Base-by-base conservation (phyloP, 768 basidiomycete genomes). In the Mycena galopus region DNA sequence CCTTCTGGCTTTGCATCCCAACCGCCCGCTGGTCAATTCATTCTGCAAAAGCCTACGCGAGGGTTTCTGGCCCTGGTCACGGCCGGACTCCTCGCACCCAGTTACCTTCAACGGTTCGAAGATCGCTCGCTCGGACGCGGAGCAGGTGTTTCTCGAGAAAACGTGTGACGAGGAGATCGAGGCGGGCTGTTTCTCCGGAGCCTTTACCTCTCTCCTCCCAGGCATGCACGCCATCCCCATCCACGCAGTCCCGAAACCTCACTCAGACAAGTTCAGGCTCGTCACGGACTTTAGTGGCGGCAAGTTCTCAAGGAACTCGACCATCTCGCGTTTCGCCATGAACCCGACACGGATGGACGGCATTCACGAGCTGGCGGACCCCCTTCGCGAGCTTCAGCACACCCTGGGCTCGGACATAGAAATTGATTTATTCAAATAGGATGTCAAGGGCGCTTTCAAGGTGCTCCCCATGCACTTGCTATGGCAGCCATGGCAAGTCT, bases 41-140 rank as follows among this genome's bases (percentile, higher is more conserved):
- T 80, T 85, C 0, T 72, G 74, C 11, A 5, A 29, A 0, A 78
- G 81, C 0, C 69, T 87, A 0, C 58, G 73, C 0, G 66, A 83
- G 0, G 86, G 86, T 2, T 86, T 87, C 65, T 87, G 84, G 85
- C 86, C 85, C 0, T 83, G 65, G 59, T 79, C 0, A 63, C 79
- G 2, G n/a, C n/a, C n/a, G n/a, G n/a, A n/a, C n/a, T n/a, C n/a
- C n/a, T n/a, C n/a, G n/a, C n/a, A n/a, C n/a, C 80, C 77, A 8
- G 42, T 42, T 1, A 76, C 69, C 0, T 56, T 67, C 8, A 78
- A 82, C 51, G 67, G 65, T 6, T 75, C 76, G 0, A 10, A 55
- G n/a, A 6, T 27, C 4, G 53, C 29, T 55, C 53, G 53, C 2
- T 29, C 50, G 12, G 44, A 53, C n/a, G 50, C 42, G 0, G 56